Conservation (phyloP, 2,329 filamentous ascomycete species). For the Scedosporium minutisporum region DNA sequence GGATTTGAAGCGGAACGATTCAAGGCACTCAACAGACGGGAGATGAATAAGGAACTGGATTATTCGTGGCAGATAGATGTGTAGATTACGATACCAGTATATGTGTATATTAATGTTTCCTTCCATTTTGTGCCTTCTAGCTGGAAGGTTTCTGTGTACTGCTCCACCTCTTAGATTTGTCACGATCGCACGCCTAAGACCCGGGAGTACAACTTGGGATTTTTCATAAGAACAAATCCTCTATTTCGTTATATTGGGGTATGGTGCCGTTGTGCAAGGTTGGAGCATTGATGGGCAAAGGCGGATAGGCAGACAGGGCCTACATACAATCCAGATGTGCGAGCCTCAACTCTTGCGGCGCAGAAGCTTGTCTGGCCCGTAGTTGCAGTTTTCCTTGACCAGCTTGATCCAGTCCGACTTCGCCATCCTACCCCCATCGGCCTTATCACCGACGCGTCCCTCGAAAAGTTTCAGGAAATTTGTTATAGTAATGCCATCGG, state of each 20-base stretch:
- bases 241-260: too few relatives aligned
- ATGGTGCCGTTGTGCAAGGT: neutral
- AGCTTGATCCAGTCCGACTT: slow-evolving; percentile 48
- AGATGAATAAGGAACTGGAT: slow-evolving; percentile 68
- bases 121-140: slow-evolving; percentile 12
- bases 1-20: slow-evolving; percentile 93
- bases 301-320: too few relatives aligned
- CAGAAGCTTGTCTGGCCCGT: slow-evolving; percentile 44
- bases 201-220: neutral
- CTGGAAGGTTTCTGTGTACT: neutral
- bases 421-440: slow-evolving; percentile 37
- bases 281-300: too few relatives aligned
- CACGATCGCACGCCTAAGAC: neutral
- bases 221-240: too few relatives aligned
- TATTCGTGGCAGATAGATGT: slow-evolving; percentile 98
- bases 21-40: slow-evolving; percentile 69
- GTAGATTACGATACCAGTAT: slow-evolving; percentile 26
- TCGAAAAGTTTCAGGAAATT: slow-evolving; percentile 45
- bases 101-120: slow-evolving; percentile 10
- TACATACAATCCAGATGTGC: too few relatives aligned
- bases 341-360: slow-evolving; percentile 27
- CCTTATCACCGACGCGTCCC: slow-evolving; percentile 36
- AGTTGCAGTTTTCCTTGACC: slow-evolving; percentile 46
- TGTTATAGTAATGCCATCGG: slow-evolving; percentile 44
- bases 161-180: neutral